Evolutionary conservation across 495 filamentous ascomycete genomes (phyloP).

Genomic region (Xylaria nigripes): DNA sequence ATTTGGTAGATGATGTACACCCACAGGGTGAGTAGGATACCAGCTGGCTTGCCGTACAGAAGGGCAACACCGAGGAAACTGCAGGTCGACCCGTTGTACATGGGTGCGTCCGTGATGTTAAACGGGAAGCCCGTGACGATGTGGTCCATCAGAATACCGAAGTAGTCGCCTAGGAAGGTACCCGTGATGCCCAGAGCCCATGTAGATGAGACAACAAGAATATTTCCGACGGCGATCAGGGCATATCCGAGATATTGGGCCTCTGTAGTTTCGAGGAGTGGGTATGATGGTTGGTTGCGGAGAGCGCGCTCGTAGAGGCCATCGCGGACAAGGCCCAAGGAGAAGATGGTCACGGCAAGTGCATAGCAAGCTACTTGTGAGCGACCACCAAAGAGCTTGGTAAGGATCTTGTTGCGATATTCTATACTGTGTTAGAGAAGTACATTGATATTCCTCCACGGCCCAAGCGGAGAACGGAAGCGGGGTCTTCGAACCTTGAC

Average conservation of each 20-base stretch:
- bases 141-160: conserved; percentile 92
- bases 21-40: conserved; percentile 63
- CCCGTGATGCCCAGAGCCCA: conserved; percentile 92
- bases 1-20: conserved; percentile 75
- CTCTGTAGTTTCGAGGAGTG: conserved; percentile 45
- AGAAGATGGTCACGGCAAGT: conserved; percentile 83
- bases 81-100: conserved; percentile 94
- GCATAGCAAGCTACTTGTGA: conserved; percentile 79
- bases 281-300: conserved; percentile 67
- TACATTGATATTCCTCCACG: background rate
- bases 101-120: conserved; percentile 83
- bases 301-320: conserved; percentile 64
- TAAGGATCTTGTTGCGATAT: conserved; percentile 83
- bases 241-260: conserved; percentile 53
- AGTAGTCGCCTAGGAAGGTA: conserved; percentile 97
- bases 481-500: conserved; percentile 47
- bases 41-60: conserved; percentile 81
- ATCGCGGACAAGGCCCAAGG: conserved; percentile 81
- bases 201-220: conserved; percentile 80
- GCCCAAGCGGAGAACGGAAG: background rate
- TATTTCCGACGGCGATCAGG: conserved; percentile 67
- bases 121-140: conserved; percentile 93
- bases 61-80: conserved; percentile 88
- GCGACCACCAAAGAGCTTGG: conserved; percentile 75
- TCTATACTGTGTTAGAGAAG: conserved; percentile 42